Evolutionary conservation across 2,329 filamentous ascomycete genomes (phyloP).

Genomic region (Calonectria hawksworthii): DNA sequence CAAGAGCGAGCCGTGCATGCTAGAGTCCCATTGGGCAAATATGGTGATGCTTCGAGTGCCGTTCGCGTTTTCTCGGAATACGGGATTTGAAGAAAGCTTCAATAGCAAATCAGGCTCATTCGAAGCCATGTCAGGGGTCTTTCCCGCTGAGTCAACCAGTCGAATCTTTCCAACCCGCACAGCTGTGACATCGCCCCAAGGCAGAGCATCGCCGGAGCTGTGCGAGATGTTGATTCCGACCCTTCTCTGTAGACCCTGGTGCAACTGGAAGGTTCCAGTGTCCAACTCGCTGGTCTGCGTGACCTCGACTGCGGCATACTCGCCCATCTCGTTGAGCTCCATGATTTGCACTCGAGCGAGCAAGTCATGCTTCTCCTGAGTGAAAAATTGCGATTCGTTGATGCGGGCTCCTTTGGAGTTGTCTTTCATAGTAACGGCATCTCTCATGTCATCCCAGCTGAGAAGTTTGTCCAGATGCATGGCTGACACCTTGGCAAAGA

Average conservation of each 20-base stretch:
- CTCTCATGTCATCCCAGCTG: slow-evolving; percentile 99
- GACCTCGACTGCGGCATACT: slow-evolving; percentile 93
- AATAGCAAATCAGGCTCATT: slow-evolving; percentile 81
- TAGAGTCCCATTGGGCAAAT: slow-evolving; percentile 97
- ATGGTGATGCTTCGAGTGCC: slow-evolving; percentile 90
- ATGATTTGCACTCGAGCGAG: slow-evolving; percentile 90
- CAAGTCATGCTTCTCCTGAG: slow-evolving; percentile 93
- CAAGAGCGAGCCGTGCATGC: slow-evolving; percentile 89
- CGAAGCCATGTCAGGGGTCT: slow-evolving; percentile 83
- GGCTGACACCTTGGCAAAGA: slow-evolving; percentile 90
- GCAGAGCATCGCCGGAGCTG: slow-evolving; percentile 87
- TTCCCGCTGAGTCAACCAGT: slow-evolving; percentile 87
- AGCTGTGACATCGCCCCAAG: slow-evolving; percentile 86
- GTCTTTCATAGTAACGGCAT: slow-evolving; percentile 73
- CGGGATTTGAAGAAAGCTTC: slow-evolving; percentile 82
- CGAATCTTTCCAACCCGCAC: slow-evolving; percentile 86
- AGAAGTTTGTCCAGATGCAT: slow-evolving; percentile 98
- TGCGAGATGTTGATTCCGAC: slow-evolving; percentile 92
- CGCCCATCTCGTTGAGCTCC: slow-evolving; percentile 91
- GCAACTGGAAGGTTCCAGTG: slow-evolving; percentile 91
- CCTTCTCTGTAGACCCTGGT: slow-evolving; percentile 92
- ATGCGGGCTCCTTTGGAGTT: slow-evolving; percentile 76
- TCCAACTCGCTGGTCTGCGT: slow-evolving; percentile 88
- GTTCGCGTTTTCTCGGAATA: slow-evolving; percentile 88
- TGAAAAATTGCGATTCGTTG: slow-evolving; percentile 92